These are phyloP conservation scores for Jaapia argillacea DNA, from an alignment of 768 basidiomycete genomes.

Conservation along the genomic window DNA sequence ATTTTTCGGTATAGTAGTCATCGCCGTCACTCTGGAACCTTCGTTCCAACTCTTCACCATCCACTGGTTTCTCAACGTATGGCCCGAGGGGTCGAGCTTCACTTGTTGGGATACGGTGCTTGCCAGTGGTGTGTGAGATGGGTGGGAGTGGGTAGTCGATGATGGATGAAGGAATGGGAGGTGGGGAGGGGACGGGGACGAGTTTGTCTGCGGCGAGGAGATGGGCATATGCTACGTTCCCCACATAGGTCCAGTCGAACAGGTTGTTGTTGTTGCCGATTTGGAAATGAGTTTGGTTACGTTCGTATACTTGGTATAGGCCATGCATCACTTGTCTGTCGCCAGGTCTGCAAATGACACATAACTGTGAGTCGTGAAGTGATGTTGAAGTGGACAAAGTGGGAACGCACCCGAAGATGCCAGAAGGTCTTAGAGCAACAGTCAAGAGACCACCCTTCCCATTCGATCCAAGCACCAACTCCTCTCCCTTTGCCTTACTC, in stretches of 20 bases:
- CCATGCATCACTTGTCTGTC: constrained; percentile 81
- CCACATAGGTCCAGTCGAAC: constrained; percentile 95
- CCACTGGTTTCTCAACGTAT: constrained; percentile 48
- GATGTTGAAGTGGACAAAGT: neutral
- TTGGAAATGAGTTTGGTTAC: constrained; percentile 84
- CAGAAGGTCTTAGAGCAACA: constrained; percentile 84
- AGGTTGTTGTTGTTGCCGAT: constrained; percentile 90
- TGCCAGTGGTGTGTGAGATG: constrained; percentile 56
- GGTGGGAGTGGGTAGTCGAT: constrained; percentile 46
- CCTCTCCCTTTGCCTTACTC: constrained; percentile 86
- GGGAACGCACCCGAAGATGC: constrained; percentile 81
- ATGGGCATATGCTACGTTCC: constrained; percentile 91
- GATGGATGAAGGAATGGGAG: constrained; percentile 25
- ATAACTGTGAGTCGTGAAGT: neutral
- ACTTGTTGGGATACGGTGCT: constrained; percentile 65
- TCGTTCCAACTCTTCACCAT: constrained; percentile 45
- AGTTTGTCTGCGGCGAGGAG: constrained; percentile 90
- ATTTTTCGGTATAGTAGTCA: constrained; percentile 22
- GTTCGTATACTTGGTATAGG: constrained; percentile 69
- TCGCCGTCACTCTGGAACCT: constrained; percentile 39
- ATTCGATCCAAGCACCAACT: constrained; percentile 76
- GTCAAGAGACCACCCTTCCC: constrained; percentile 78
- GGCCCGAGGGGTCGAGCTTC: constrained; percentile 79
- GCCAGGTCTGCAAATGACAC: constrained; percentile 53
- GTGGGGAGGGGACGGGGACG: constrained; percentile 36